Base-by-base conservation (phyloP, 2,329 filamentous ascomycete species). In the Cordyceps javanica region DNA sequence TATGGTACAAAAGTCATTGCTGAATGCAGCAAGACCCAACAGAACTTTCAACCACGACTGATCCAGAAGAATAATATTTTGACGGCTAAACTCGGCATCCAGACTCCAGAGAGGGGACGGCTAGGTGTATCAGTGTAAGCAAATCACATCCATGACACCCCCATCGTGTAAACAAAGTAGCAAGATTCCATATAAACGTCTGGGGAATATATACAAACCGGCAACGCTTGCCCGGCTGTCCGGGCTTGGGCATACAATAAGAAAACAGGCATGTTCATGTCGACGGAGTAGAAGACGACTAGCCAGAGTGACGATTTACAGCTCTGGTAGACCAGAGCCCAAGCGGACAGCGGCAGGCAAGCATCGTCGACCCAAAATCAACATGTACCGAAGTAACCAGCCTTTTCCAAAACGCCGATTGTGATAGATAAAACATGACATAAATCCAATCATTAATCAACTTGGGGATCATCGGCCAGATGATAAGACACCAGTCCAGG, bases 171-270 rank as follows among this genome's bases (percentile, higher is more conserved):
- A 61, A 56, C 14, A 28, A 36, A 39, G 32, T 11, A 54, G 60
- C 59, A 64, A 62, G 62, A 64, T 68, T 75, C 74, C 67, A 70
- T 72, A 69, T 70, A 72, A 62, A 65, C 64, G 69, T 70, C 68
- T 72, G 72, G 73, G 70, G 70, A 71, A 73, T 77, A 80, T 78
- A 75, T 79, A 80, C 77, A 80, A 74, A 75, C 73, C 74, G 70
- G 69, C 69, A 70, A 67, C 65, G 75, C 77, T 79, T 72, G 80
- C 77, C 77, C 77, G 73, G 77, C 77, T 80, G 77, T 77, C 78
- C 75, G 69, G 75, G 75, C 69, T 66, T 23, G 53, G 42, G 25
- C 34, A 16, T 30, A 23, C n/a, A 38, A 30, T 44, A n/a, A n/a
- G 42, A 49, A 7, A 49, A 49, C 10, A 55, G 34, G 11, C 10